A percentile compares a stretch with the other conserved stretches of the same genome.
Conservation (phyloP, 768 basidiomycete genomes). For the Mycena galopus region DNA sequence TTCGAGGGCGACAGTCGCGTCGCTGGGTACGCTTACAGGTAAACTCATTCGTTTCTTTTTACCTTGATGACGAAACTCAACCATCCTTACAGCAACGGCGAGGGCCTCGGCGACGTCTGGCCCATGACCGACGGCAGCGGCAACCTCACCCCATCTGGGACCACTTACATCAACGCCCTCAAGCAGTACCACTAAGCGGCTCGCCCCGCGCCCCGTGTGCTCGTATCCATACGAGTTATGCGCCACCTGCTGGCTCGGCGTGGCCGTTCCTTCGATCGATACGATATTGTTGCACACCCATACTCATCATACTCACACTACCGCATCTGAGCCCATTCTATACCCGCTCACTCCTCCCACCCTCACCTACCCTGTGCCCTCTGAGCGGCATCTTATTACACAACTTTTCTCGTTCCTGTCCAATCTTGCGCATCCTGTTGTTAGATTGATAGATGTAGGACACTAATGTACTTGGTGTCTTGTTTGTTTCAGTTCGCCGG, state of each 20-base stretch:
- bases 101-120: conserved; percentile 61
- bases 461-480: background rate
- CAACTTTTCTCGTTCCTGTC: background rate
- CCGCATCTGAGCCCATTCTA: background rate
- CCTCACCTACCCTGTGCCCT: too few species aligned
- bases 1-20: conserved; percentile 53
- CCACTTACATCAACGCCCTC: conserved; percentile 34
- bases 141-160: conserved; percentile 25
- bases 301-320: background rate
- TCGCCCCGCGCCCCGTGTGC: background rate
- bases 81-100: conserved; percentile 49
- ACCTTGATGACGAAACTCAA: background rate
- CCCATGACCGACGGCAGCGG: conserved; percentile 49
- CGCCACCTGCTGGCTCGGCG: conserved; percentile 28
- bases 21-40: conserved; percentile 59
- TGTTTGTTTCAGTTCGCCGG: background rate
- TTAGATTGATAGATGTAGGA: background rate
- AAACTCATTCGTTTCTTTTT: background rate
- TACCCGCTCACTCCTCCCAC: background rate
- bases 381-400: too few species aligned
- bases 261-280: conserved; percentile 10
- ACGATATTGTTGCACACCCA: background rate
- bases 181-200: conserved; percentile 24
- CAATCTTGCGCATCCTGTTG: too few species aligned
- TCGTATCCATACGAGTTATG: conserved; percentile 4